These are phyloP conservation scores for Vigna angularis DNA, from an alignment of 306 rosid genomes.

Conservation along the genomic window DNA sequence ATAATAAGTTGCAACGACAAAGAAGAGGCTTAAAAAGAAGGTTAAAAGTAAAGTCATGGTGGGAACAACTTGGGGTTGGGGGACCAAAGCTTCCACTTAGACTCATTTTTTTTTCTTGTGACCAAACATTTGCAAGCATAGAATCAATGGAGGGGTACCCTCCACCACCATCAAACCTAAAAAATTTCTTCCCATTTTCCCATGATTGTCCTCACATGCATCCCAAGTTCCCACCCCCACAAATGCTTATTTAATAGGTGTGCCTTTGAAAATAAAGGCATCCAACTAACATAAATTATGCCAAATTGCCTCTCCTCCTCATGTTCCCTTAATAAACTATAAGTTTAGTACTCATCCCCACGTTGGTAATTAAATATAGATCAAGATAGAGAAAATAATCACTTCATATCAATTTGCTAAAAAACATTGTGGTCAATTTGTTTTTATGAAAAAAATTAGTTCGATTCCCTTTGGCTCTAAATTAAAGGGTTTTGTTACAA, in stretches of 20 bases:
- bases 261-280: conserved; percentile 42
- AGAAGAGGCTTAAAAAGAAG: conserved; percentile 45
- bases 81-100: conserved; percentile 52
- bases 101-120: conserved; percentile 26
- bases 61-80: conserved; percentile 43
- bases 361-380: conserved; percentile 29
- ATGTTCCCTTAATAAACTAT: not conserved
- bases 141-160: conserved; percentile 44
- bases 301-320: conserved; percentile 37
- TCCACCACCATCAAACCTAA: conserved; percentile 46
- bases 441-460: not conserved
- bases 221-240: conserved; percentile 45
- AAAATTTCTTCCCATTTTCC: conserved; percentile 52
- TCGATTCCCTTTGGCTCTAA: not conserved
- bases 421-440: not conserved
- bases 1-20: conserved; percentile 42
- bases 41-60: conserved; percentile 47
- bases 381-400: conserved; percentile 20
- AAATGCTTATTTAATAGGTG: conserved; percentile 27
- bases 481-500: not conserved
- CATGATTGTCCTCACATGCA: conserved; percentile 73
- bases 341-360: conserved; percentile 29
- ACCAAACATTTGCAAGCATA: conserved; percentile 39
- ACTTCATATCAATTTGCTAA: conserved; percentile 4
- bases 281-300: conserved; percentile 28